A percentile compares a stretch with the other conserved stretches of the same genome.
Evolutionary conservation across 2,329 filamentous ascomycete species (phyloP).

Genomic region (Incumbomyces lentus): DNA sequence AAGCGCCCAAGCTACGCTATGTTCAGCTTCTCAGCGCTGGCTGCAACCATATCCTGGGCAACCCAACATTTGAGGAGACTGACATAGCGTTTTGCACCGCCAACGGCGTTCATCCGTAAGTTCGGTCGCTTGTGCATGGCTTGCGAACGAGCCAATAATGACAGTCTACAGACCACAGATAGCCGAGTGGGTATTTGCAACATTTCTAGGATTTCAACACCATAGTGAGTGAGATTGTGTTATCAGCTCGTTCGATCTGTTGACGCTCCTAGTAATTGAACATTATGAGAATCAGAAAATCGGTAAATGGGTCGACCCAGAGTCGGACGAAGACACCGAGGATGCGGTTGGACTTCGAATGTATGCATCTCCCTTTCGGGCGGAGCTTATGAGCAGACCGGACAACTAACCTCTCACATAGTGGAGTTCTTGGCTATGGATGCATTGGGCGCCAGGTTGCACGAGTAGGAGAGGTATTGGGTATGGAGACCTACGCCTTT

Average conservation of each 20-base stretch:
- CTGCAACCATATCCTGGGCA: slow-evolving; percentile 32
- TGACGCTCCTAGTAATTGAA: slow-evolving; percentile 23
- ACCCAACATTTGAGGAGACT: slow-evolving; percentile 27
- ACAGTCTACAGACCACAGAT: slow-evolving; percentile 27
- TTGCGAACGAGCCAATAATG: too few species aligned
- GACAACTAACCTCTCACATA: too few species aligned
- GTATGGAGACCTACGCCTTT: too few species aligned
- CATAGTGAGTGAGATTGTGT: too few species aligned
- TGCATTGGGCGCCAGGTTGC: too few species aligned
- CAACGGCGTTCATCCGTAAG: slow-evolving; percentile 36
- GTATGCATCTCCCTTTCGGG: slow-evolving; percentile 8
- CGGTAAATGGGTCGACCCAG: slow-evolving; percentile 22
- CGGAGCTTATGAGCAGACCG: too few species aligned
- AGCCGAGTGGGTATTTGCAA: slow-evolving; percentile 33
- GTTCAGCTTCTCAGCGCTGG: slow-evolving; percentile 39
- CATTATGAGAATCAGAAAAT: slow-evolving; percentile 25
- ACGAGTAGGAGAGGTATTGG: too few species aligned
- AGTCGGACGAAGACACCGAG: slow-evolving; percentile 15
- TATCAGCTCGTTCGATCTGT: too few species aligned
- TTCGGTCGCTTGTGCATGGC: too few species aligned
- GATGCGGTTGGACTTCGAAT: slow-evolving; percentile 12
- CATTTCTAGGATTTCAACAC: slow-evolving; percentile 24
- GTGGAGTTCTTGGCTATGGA: too few species aligned
- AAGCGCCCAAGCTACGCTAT: slow-evolving; percentile 28
- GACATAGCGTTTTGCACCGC: slow-evolving; percentile 32